A percentile compares a stretch with the other conserved stretches of the same genome.
Evolutionary conservation across 192 early-diverging fungal species (phyloP).

Genomic region (Backusella tarrabulga): DNA sequence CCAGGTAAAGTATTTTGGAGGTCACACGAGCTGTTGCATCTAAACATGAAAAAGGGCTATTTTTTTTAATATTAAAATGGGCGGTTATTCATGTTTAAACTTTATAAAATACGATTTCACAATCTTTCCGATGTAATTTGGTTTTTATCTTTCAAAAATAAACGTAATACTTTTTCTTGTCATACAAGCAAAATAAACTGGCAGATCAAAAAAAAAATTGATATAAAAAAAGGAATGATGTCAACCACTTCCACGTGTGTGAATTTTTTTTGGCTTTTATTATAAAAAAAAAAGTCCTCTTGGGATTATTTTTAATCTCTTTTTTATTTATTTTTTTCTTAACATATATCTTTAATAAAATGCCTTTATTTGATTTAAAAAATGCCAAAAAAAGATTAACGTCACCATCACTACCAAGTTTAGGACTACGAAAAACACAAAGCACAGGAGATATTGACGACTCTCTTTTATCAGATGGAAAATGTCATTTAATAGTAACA

Average conservation of each 20-base stretch:
- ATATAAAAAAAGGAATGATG: not conserved
- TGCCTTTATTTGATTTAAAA: slow-evolving; percentile 14
- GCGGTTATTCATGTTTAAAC: not conserved
- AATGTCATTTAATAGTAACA: not conserved
- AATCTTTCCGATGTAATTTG: not conserved
- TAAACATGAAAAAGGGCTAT: not conserved
- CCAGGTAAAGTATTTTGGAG: not conserved
- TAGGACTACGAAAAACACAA: not conserved
- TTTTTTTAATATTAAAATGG: not conserved
- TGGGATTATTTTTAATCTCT: not conserved
- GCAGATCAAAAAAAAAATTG: not conserved
- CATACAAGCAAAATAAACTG: not conserved
- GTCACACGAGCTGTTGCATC: not conserved
- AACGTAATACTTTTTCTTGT: not conserved
- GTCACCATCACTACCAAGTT: not conserved
- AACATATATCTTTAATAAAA: slow-evolving; percentile 1
- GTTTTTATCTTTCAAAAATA: not conserved
- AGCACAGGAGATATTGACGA: not conserved
- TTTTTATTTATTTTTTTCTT: not conserved
- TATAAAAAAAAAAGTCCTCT: not conserved
- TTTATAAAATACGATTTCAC: not conserved
- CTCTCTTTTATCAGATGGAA: not conserved
- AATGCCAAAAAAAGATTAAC: not conserved
- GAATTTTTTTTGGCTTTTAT: not conserved
- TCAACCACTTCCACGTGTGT: slow-evolving; percentile 9